Evolutionary conservation across 768 basidiomycete species (phyloP), one percentile per base, ranked within the genome.

Genomic region (Lactifluus volemus): DNA sequence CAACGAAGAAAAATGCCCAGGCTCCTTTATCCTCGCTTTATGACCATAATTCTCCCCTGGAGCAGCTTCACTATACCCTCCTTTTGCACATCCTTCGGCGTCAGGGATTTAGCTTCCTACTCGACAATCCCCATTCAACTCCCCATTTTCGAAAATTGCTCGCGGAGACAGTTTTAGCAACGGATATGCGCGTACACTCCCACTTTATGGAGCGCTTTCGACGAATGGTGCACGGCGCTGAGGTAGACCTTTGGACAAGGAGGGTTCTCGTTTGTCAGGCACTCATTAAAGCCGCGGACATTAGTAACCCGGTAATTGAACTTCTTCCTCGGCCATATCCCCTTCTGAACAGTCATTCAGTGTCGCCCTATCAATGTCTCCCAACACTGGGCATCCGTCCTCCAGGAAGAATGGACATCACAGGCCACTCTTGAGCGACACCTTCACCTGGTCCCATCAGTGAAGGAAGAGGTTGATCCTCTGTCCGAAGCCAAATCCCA

Each of bases 251-350:
- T 48, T 74, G 67, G 59, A 68, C 75, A 54, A 69, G 74, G 65
- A 80, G 88, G 66, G 76, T 89, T 29, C 73, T 96, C 55, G 72
- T 93, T 25, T 96, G 92, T 70, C 93, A 98, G 68, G 89, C 89
- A 3, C 75, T 99, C 54, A 85, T 99, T 71, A 98, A 99, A 73
- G 97, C 95, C 69, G 94, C 96, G 17, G 97, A 99, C 74, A 98
- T 99, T 69, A 94, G 92, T 71, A 99, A 99, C 72, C 96, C 97
- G 15, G 94, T 97, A 71, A 65, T 94, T 82, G 14, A 38, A 11
- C 44, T 45, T 38, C 30, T 48, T 15, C 55, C 44, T 38, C 10
- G 15, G 47, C 36, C 30, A 30, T 47, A 7, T 49, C 45, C 14
- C 41, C 36, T 32, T 59, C 25, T 60, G 34, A 65, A 32, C 5